A percentile compares a stretch with the other conserved stretches of the same genome.
Evolutionary conservation across 2,329 filamentous ascomycete species (phyloP).

Genomic region (Fusarium kyushuense): DNA sequence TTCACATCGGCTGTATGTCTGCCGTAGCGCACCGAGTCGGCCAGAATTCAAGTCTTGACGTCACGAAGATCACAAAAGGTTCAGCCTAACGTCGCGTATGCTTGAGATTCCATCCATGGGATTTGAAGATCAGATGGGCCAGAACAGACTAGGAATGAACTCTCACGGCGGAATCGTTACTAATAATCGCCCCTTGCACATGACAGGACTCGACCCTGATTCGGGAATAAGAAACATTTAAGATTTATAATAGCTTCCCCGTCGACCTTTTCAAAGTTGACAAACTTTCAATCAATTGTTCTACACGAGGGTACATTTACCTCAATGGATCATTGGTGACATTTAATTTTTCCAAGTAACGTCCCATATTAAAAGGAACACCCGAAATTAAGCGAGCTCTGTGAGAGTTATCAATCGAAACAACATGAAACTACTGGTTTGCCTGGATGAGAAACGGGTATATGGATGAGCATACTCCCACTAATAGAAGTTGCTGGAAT

Average conservation of each 20-base stretch:
- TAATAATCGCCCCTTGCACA: background rate
- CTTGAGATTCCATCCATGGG: background rate
- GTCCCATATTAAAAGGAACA: background rate
- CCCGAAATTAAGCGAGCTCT: no score
- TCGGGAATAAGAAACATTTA: no score
- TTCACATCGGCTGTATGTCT: background rate
- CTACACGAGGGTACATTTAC: accelerated
- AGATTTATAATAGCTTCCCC: no score
- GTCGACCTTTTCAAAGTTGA: background rate
- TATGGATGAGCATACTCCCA: background rate
- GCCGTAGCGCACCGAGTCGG: background rate
- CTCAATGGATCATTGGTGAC: background rate
- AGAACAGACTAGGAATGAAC: background rate
- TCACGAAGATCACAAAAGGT: background rate
- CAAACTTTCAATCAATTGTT: background rate
- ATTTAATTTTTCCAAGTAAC: background rate
- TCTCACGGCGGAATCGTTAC: background rate
- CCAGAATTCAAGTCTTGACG: background rate
- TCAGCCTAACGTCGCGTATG: background rate
- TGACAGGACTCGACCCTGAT: no score
- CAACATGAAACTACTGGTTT: no score
- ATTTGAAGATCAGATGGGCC: background rate
- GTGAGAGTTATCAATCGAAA: background rate
- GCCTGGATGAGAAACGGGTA: background rate
- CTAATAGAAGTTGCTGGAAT: background rate